Conservation (phyloP, 2,329 filamentous ascomycete species). For the Trichoderma pleuroti region DNA sequence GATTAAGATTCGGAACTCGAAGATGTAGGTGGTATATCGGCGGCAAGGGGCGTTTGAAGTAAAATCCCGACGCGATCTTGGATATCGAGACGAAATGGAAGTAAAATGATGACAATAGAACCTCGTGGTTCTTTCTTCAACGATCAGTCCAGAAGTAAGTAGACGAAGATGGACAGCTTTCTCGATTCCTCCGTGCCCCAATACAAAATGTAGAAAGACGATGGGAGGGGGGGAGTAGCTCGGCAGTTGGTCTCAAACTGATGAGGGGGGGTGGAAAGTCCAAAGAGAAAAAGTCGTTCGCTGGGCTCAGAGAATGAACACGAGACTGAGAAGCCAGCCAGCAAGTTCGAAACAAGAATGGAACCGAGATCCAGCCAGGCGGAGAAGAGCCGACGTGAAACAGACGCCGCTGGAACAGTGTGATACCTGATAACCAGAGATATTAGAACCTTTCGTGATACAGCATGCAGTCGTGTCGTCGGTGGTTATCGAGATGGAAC, state of each 20-base stretch:
- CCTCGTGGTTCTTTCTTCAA: background rate
- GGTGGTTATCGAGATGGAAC: conserved; percentile 43
- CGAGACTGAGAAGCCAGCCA: conserved; percentile 4
- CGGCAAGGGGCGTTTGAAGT: background rate
- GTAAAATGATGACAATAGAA: background rate
- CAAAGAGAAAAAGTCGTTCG: background rate
- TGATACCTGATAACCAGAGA: conserved; percentile 46
- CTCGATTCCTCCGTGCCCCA: background rate
- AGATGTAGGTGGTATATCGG: background rate
- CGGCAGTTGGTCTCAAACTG: background rate
- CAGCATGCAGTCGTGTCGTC: conserved; percentile 47
- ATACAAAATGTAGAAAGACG: background rate
- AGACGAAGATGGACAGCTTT: background rate
- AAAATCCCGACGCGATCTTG: background rate
- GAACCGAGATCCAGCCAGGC: conserved; percentile 14
- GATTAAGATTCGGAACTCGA: background rate
- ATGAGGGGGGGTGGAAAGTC: background rate
- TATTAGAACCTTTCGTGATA: conserved; percentile 46
- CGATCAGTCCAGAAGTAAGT: background rate
- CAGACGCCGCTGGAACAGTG: conserved; percentile 46
- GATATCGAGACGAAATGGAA: background rate
- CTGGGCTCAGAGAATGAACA: background rate
- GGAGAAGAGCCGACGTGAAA: conserved; percentile 41
- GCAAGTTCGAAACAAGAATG: conserved; percentile 1
- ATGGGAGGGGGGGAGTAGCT: background rate